Evolutionary conservation across 345 rosid species (phyloP).

Genomic region (Aegle marmelos): DNA sequence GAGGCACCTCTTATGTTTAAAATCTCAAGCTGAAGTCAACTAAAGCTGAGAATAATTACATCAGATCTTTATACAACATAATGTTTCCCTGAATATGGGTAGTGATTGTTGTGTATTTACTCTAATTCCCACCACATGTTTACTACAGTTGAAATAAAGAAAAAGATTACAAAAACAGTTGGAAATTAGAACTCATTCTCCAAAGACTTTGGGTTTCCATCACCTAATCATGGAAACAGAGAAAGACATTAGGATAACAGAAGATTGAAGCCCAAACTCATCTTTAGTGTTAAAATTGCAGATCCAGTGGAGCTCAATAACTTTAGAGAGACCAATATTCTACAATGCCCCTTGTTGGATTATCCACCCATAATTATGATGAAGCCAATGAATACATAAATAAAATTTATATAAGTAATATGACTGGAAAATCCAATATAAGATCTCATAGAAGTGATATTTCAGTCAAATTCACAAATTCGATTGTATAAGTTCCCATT

Average conservation of each 20-base stretch:
- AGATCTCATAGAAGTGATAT: background rate
- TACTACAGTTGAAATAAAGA: background rate
- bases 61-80: too few relatives aligned
- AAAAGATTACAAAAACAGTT: background rate
- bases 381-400: slow-evolving; percentile 1
- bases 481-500: background rate
- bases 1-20: background rate
- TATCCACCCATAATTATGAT: background rate
- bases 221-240: background rate
- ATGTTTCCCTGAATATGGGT: background rate
- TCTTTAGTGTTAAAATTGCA: background rate
- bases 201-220: background rate
- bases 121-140: background rate
- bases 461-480: background rate
- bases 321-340: background rate
- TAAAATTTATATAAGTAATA: background rate
- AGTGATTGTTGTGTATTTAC: background rate
- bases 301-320: background rate
- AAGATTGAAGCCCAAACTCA: background rate
- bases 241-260: background rate
- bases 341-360: background rate
- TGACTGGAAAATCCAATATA: background rate
- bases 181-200: background rate
- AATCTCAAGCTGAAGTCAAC: background rate
- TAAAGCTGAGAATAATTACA: background rate